These are phyloP conservation scores for Linderniella brevidens DNA, from an alignment of 257 asterid genomes.

Conservation along the genomic window DNA sequence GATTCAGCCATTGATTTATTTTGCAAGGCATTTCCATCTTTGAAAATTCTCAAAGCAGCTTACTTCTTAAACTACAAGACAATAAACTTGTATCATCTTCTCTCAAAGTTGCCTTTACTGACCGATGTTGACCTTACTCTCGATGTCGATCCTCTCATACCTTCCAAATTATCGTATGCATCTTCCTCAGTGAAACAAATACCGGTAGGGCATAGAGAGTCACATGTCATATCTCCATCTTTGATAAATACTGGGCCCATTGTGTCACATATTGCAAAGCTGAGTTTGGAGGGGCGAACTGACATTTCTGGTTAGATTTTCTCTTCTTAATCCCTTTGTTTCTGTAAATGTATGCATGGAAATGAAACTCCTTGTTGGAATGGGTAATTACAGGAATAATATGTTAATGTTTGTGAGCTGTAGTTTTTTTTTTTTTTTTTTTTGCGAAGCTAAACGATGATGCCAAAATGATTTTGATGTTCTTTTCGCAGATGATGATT, in stretches of 20 bases:
- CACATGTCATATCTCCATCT: too few species aligned
- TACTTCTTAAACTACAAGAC: constrained; percentile 30
- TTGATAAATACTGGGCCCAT: constrained; percentile 8
- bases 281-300: constrained; percentile 64
- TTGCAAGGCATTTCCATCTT: constrained; percentile 60
- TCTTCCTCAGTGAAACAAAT: constrained; percentile 20
- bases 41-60: constrained; percentile 51
- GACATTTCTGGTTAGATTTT: constrained; percentile 48
- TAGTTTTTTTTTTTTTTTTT: too few species aligned
- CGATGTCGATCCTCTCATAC: constrained; percentile 52
- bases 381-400: too few species aligned
- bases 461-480: too few species aligned
- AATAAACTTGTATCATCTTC: constrained; percentile 28
- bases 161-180: constrained; percentile 29
- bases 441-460: too few species aligned
- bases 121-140: constrained; percentile 45
- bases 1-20: constrained; percentile 40
- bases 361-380: too few species aligned
- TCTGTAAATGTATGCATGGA: too few species aligned
- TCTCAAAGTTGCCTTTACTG: constrained; percentile 38
- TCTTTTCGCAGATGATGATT: constrained; percentile 41
- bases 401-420: too few species aligned
- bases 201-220: too few species aligned
- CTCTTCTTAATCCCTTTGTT: not conserved
- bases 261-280: constrained; percentile 33